phyloP scores from a whole-genome alignment of 345 rosid genomes.

The Citrus unshiu region DNA sequence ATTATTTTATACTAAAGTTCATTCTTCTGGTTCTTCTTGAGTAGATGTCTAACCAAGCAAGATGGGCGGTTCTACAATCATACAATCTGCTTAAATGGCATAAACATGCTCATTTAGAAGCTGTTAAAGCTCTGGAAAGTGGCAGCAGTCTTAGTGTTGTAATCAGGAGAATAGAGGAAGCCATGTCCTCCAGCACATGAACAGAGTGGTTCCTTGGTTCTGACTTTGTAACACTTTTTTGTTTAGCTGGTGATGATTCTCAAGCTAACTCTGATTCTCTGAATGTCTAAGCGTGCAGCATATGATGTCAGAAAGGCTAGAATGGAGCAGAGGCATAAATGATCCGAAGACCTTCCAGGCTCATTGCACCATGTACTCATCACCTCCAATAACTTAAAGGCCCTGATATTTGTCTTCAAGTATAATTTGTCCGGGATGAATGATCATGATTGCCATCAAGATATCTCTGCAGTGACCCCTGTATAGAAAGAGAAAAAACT shows the following conservation, averaged over 20 bases:
- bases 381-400: neutral
- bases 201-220: neutral
- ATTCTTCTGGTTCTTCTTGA: neutral
- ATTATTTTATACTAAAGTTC: neutral
- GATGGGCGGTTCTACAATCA: constrained; percentile 87
- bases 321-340: neutral
- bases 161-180: constrained; percentile 75
- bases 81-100: constrained; percentile 94
- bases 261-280: neutral
- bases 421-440: neutral
- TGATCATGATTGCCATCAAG: neutral
- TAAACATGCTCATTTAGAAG: constrained; percentile 67
- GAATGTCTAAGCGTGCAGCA: neutral
- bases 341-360: neutral
- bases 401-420: neutral
- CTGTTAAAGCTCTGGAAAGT: constrained; percentile 76
- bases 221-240: neutral
- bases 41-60: constrained; percentile 99
- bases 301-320: neutral
- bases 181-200: constrained; percentile 50
- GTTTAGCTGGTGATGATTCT: neutral
- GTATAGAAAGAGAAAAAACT: neutral
- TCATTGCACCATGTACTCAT: neutral
- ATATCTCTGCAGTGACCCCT: neutral
- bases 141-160: constrained; percentile 73